A percentile compares a stretch with the other conserved stretches of the same genome.
These are phyloP conservation scores for Fusarium sp. DNA, from an alignment of 2,329 filamentous ascomycete genomes.

Conservation along the genomic window DNA sequence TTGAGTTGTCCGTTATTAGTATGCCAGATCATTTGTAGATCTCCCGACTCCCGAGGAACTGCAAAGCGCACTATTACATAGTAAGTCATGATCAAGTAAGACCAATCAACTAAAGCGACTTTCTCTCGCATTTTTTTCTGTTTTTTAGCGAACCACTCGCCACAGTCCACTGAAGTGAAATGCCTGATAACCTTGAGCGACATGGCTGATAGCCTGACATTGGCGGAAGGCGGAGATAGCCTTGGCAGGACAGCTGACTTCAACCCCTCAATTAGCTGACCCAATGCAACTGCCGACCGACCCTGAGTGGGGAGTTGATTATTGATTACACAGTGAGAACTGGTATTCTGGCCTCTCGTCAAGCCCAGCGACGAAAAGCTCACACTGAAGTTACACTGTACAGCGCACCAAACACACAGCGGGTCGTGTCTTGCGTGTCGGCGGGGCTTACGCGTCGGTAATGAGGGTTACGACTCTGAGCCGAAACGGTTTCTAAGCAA, in stretches of 20 bases:
- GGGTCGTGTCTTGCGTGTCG: not conserved
- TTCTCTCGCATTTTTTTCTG: not conserved
- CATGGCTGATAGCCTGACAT: not conserved
- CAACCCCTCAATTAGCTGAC: not conserved
- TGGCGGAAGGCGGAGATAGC: not conserved
- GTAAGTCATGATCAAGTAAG: not conserved
- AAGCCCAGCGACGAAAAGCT: not conserved
- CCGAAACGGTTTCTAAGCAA: not conserved
- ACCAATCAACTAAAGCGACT: not conserved
- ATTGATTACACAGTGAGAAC: not conserved
- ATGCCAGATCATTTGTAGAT: not conserved
- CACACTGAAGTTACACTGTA: not conserved
- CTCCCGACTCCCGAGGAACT: not conserved
- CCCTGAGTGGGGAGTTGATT: not conserved
- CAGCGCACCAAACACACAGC: not conserved
- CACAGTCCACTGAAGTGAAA: not conserved
- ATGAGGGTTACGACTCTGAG: not conserved
- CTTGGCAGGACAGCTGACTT: not conserved
- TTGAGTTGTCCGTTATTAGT: too few relatives aligned
- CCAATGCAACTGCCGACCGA: not conserved
- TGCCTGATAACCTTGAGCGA: not conserved
- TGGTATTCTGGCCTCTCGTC: not conserved
- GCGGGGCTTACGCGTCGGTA: conserved; percentile 17
- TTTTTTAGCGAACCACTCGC: not conserved
- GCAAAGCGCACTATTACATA: not conserved